Conservation (phyloP, 2,329 filamentous ascomycete genomes). For the Paraphoma chrysanthemicola region DNA sequence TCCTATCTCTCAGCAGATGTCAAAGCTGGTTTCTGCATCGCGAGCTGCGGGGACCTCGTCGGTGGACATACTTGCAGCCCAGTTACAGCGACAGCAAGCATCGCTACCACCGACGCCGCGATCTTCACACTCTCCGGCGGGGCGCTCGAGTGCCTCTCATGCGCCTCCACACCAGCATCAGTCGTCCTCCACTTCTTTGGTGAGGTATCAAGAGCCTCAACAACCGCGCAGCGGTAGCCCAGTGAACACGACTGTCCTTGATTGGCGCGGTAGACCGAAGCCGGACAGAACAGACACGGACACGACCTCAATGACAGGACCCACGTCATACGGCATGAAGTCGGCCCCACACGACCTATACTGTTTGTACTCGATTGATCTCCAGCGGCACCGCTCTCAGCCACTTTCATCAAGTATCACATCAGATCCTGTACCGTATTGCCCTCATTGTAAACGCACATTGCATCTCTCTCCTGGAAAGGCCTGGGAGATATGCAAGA, state of each 20-base stretch:
- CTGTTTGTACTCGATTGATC: conserved; percentile 41
- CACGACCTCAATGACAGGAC: conserved; percentile 30
- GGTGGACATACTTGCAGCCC: conserved; percentile 37
- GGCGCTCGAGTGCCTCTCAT: conserved; percentile 11
- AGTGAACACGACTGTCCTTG: conserved; percentile 34
- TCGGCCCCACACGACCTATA: conserved; percentile 27
- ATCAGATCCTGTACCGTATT: conserved; percentile 31
- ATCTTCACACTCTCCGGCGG: conserved; percentile 19
- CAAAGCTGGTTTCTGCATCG: conserved; percentile 38
- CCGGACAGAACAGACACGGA: conserved; percentile 26
- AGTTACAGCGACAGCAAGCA: conserved; percentile 33
- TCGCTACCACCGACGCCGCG: conserved; percentile 19
- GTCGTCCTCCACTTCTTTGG: conserved; percentile 32
- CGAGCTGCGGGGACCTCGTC: conserved; percentile 33
- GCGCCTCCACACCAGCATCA: conserved; percentile 18
- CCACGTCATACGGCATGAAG: conserved; percentile 26
- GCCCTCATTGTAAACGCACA: conserved; percentile 38
- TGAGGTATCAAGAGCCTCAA: conserved; percentile 24
- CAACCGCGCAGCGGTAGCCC: conserved; percentile 23
- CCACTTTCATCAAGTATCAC: conserved; percentile 34
- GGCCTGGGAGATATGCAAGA: conserved; percentile 45
- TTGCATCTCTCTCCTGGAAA: conserved; percentile 43
- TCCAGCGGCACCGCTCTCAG: conserved; percentile 37
- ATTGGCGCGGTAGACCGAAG: conserved; percentile 24
- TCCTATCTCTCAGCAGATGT: conserved; percentile 41